These are phyloP conservation scores for Brassica nigra DNA, from an alignment of 345 rosid genomes.

Conservation along the genomic window DNA sequence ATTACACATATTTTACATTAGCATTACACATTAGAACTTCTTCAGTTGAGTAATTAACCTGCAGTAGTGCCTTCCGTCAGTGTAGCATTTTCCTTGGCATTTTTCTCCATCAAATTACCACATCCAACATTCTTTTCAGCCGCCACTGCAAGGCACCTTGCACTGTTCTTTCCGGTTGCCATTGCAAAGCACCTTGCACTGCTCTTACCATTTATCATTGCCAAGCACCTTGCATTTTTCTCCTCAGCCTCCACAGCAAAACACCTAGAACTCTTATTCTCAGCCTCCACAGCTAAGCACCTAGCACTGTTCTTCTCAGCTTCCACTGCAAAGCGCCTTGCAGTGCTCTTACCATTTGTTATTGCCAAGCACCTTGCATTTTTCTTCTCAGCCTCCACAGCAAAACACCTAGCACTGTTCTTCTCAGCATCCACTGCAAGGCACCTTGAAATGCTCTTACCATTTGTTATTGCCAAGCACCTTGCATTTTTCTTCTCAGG, in stretches of 20 bases:
- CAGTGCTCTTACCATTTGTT: neutral
- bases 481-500: too few relatives aligned
- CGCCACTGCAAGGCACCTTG: neutral
- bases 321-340: neutral
- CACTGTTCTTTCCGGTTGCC: neutral
- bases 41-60: neutral
- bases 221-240: neutral
- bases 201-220: neutral
- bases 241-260: neutral
- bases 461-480: too few relatives aligned
- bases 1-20: neutral
- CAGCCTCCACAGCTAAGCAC: neutral
- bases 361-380: too few relatives aligned
- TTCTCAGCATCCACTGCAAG: too few relatives aligned
- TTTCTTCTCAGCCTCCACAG: too few relatives aligned
- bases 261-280: neutral
- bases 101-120: neutral
- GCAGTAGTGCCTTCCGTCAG: neutral
- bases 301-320: neutral
- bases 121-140: neutral
- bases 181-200: neutral
- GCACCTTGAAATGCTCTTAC: too few relatives aligned
- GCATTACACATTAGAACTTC: neutral
- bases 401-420: too few relatives aligned
- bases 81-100: neutral